A percentile compares a stretch with the other conserved stretches of the same genome.
phyloP scores from a whole-genome alignment of 257 asterid genomes.

The Scutellaria minor region DNA sequence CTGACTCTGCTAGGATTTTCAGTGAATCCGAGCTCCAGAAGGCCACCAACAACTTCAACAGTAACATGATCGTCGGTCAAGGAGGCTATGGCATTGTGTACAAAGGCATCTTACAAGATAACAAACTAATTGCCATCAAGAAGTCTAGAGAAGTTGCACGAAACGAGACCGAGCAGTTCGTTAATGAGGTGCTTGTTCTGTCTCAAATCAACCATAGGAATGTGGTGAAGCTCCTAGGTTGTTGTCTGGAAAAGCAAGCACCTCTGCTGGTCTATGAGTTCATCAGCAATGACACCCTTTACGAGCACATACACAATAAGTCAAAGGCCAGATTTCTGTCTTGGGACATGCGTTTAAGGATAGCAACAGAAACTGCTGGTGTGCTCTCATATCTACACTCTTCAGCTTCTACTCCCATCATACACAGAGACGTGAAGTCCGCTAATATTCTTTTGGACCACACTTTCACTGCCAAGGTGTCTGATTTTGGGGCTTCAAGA shows the following conservation, averaged over 20 bases:
- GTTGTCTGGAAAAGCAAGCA: constrained; percentile 44
- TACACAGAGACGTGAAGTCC: constrained; percentile 47
- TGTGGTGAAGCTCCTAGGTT: constrained; percentile 48
- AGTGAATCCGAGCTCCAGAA: constrained; percentile 11
- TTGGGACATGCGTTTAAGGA: constrained; percentile 38
- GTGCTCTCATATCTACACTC: constrained; percentile 47
- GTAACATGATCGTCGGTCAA: neutral
- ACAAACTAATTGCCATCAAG: constrained; percentile 33
- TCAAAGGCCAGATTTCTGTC: constrained; percentile 1
- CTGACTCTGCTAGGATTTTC: neutral
- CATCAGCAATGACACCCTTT: constrained; percentile 29
- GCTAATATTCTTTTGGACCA: constrained; percentile 43
- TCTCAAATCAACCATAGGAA: constrained; percentile 42
- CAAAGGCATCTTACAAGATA: constrained; percentile 17
- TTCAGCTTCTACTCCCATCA: constrained; percentile 41
- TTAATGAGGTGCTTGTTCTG: constrained; percentile 43
- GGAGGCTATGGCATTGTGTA: constrained; percentile 34
- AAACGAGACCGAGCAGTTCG: constrained; percentile 43
- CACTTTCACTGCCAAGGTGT: constrained; percentile 37
- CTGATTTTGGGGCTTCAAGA: constrained; percentile 45
- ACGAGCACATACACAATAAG: constrained; percentile 12
- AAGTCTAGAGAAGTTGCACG: constrained; percentile 27
- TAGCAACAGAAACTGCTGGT: constrained; percentile 41
- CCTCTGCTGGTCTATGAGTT: constrained; percentile 43
- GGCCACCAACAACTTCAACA: constrained; percentile 31